A percentile compares a stretch with the other conserved stretches of the same genome.
Conservation (phyloP, 73 alveolate genomes). For the Uronychia binucleata region DNA sequence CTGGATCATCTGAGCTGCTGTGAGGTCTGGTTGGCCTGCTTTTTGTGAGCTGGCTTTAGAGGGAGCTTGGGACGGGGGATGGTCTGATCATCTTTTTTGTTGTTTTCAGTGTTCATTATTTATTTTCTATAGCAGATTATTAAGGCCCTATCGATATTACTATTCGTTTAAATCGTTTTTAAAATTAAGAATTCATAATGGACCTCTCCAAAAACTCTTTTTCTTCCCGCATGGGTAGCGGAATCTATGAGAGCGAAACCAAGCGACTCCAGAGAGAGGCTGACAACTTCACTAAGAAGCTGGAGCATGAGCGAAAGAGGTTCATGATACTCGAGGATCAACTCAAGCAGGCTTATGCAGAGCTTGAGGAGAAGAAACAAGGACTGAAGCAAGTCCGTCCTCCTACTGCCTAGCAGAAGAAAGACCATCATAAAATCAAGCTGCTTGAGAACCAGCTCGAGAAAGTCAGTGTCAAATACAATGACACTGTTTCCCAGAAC, state of each 20-base stretch:
- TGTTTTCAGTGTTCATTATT: neutral
- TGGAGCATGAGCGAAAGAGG: slow-evolving; percentile 49
- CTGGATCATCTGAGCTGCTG: neutral
- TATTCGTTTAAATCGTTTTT: neutral
- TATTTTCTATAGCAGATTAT: neutral
- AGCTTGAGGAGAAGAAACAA: slow-evolving; percentile 56
- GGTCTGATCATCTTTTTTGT: neutral
- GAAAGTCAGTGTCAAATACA: slow-evolving; percentile 70
- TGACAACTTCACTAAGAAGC: slow-evolving; percentile 49
- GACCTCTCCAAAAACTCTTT: neutral
- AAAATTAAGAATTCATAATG: neutral
- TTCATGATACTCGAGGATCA: slow-evolving; percentile 70
- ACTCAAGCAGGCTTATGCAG: slow-evolving; percentile 52
- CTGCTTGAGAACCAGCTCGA: slow-evolving; percentile 82
- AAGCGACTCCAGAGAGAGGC: slow-evolving; percentile 52
- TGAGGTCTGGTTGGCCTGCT: neutral
- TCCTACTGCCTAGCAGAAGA: slow-evolving; percentile 60
- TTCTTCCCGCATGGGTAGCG: slow-evolving; percentile 7
- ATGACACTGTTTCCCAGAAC: slow-evolving; percentile 75
- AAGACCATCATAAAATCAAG: slow-evolving; percentile 73
- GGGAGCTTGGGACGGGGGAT: neutral
- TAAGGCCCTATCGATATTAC: neutral
- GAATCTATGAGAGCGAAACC: slow-evolving; percentile 45
- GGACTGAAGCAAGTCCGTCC: slow-evolving; percentile 55
- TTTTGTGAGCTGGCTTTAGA: neutral